Evolutionary conservation across 805 yeast genomes (phyloP).

Genomic region (Saccharomyces paradoxus): DNA sequence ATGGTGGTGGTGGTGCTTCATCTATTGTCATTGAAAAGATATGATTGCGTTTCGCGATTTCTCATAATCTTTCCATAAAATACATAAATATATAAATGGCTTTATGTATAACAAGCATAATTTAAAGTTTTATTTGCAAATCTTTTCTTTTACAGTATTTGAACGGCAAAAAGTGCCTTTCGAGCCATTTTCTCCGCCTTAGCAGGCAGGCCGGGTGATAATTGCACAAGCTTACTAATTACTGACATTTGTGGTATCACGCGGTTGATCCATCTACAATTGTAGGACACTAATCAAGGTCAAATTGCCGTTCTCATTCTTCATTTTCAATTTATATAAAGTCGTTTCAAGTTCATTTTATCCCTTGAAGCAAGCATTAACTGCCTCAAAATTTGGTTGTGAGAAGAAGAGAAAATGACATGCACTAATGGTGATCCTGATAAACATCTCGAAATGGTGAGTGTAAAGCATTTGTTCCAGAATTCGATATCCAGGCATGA

Average conservation of each 20-base stretch:
- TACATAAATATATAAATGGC: not conserved
- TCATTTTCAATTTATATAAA: not conserved
- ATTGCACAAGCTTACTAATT: not conserved
- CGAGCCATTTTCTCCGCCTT: not conserved
- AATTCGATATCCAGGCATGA: not conserved
- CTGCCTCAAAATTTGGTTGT: not conserved
- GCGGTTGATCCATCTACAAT: not conserved
- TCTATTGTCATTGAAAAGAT: conserved; percentile 77
- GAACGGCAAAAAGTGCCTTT: not conserved
- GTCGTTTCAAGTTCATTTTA: not conserved
- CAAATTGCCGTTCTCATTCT: not conserved
- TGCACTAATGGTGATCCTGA: not conserved
- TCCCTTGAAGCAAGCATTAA: not conserved
- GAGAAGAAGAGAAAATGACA: not conserved
- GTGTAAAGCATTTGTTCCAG: not conserved
- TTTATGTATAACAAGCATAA: conserved; percentile 1
- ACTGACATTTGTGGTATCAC: not conserved
- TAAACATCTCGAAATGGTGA: not conserved
- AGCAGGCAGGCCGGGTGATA: not conserved
- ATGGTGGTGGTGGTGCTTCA: conserved; percentile 99
- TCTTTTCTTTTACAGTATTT: conserved; percentile 2
- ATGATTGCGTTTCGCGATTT: conserved; percentile 13
- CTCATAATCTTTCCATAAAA: not conserved
- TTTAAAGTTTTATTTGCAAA: not conserved
- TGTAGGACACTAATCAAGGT: not conserved